A percentile compares a stretch with the other conserved stretches of the same genome.
These are phyloP conservation scores for Dianthus caryophyllus DNA, from an alignment of 148 eudicot species.

Conservation along the genomic window DNA sequence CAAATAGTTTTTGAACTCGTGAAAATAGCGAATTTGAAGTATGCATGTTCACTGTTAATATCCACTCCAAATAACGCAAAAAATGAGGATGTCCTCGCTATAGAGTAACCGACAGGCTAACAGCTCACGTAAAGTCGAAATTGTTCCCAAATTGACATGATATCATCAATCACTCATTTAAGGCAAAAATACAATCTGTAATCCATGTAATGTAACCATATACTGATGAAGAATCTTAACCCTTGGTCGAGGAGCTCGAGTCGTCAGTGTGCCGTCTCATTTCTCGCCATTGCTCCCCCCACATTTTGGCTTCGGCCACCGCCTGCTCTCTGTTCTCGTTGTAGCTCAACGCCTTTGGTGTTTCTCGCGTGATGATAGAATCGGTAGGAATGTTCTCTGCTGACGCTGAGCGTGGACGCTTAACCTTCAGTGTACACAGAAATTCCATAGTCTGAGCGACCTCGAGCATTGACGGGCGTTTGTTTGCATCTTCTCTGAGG, in stretches of 20 bases:
- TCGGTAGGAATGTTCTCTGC: background rate
- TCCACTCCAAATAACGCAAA: too few relatives aligned
- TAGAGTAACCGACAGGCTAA: too few relatives aligned
- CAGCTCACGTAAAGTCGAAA: too few relatives aligned
- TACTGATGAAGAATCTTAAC: too few relatives aligned
- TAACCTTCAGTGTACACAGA: conserved; percentile 35
- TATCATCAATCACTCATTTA: too few relatives aligned
- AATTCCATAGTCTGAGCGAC: conserved; percentile 46
- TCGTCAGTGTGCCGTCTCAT: conserved; percentile 33
- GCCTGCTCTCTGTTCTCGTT: conserved; percentile 49
- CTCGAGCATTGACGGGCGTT: conserved; percentile 53
- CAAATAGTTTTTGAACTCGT: too few relatives aligned
- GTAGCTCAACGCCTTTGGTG: conserved; percentile 16
- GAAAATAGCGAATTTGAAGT: too few relatives aligned
- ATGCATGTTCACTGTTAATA: too few relatives aligned
- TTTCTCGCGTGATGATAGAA: conserved; percentile 7
- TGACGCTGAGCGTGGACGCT: conserved; percentile 13
- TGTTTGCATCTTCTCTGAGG: conserved; percentile 36
- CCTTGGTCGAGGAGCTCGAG: conserved; percentile 11
- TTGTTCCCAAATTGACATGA: too few relatives aligned
- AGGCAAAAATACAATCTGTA: too few relatives aligned
- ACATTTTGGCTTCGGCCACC: conserved; percentile 73
- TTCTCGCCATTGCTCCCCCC: conserved; percentile 70
- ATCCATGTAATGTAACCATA: too few relatives aligned
- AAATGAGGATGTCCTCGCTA: too few relatives aligned